Conservation (phyloP, 2,329 filamentous ascomycete species). For the Epichloe hybrida region DNA sequence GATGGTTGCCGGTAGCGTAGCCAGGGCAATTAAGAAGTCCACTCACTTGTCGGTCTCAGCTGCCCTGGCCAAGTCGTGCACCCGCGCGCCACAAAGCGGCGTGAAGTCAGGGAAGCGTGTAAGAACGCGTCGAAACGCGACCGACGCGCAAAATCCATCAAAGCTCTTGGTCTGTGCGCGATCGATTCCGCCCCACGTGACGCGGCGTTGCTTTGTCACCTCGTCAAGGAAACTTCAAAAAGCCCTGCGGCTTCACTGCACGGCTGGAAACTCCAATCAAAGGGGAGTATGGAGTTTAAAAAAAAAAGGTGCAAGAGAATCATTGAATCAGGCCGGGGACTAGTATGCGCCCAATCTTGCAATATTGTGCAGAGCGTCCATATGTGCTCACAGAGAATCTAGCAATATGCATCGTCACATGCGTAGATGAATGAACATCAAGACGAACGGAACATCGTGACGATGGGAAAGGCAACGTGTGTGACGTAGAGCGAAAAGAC, state of each 20-base stretch:
- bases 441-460: no score
- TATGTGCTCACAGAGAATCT: no score
- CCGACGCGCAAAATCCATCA: conserved; percentile 17
- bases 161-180: conserved; percentile 15
- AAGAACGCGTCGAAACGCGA: conserved; percentile 18
- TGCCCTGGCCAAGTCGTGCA: conserved; percentile 1
- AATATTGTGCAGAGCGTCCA: no score
- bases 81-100: conserved; percentile 6
- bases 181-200: conserved; percentile 3
- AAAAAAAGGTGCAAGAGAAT: no score
- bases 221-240: background rate
- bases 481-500: no score
- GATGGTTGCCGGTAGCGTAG: background rate
- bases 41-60: background rate
- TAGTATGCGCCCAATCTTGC: no score
- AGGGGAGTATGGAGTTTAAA: no score
- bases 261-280: no score
- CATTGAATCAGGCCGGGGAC: no score
- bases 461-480: no score
- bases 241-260: background rate
- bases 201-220: background rate
- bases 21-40: conserved; percentile 7
- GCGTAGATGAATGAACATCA: background rate
- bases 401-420: background rate
- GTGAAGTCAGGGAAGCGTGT: conserved; percentile 8